A percentile compares a stretch with the other conserved stretches of the same genome.
Evolutionary conservation across 306 rosid species (phyloP).

Genomic region (Sesbania bispinosa): DNA sequence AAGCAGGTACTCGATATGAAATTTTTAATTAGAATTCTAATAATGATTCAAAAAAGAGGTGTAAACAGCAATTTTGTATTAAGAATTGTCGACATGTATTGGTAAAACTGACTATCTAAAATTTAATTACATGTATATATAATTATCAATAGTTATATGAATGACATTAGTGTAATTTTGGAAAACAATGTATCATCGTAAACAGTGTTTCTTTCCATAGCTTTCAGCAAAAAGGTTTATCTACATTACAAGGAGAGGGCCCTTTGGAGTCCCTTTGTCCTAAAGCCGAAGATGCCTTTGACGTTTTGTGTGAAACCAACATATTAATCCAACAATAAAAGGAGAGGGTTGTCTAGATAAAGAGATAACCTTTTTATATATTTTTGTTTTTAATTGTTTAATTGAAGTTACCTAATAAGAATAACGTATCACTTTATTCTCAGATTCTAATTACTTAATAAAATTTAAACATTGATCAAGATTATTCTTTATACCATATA

Average conservation of each 20-base stretch:
- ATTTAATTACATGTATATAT: neutral
- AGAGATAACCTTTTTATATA: neutral
- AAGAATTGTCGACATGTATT: neutral
- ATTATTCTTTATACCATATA: constrained; percentile 1
- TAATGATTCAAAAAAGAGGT: neutral
- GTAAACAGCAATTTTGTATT: neutral
- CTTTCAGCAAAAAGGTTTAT: constrained; percentile 17
- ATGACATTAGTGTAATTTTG: neutral
- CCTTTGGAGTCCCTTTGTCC: constrained; percentile 10
- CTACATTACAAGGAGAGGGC: neutral
- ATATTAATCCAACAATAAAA: neutral
- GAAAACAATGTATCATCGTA: neutral
- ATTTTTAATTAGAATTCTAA: neutral
- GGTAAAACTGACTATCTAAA: neutral
- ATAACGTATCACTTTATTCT: neutral
- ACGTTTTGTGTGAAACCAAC: constrained; percentile 5
- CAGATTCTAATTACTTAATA: neutral
- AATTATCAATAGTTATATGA: too few relatives aligned
- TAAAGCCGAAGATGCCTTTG: constrained; percentile 14
- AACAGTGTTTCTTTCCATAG: neutral
- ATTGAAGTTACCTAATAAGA: neutral
- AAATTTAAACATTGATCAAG: neutral
- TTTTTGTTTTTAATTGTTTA: too few relatives aligned
- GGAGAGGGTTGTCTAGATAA: neutral
- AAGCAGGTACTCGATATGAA: neutral